Evolutionary conservation across 345 rosid genomes (phyloP).

Genomic region (Citrus hindsii): DNA sequence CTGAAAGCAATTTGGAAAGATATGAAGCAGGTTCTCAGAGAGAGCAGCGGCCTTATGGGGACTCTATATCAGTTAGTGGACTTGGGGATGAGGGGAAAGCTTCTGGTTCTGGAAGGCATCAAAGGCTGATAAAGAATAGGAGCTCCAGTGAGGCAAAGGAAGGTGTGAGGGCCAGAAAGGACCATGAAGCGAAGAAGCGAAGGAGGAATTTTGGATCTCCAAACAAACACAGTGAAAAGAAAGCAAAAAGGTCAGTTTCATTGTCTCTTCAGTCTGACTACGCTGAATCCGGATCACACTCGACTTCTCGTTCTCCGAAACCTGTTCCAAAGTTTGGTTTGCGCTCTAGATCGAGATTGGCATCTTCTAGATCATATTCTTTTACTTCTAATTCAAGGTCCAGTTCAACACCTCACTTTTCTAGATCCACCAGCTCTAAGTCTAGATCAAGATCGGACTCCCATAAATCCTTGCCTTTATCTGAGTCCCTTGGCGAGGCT

Average conservation of each 20-base stretch:
- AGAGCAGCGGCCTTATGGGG: slow-evolving; percentile 18
- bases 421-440: slow-evolving; percentile 18
- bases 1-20: slow-evolving; percentile 19
- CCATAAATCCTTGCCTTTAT: slow-evolving; percentile 21
- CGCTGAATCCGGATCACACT: slow-evolving; percentile 21
- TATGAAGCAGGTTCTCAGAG: slow-evolving; percentile 20
- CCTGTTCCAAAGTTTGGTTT: slow-evolving; percentile 13
- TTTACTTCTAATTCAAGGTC: slow-evolving; percentile 25
- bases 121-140: slow-evolving; percentile 3
- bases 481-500: slow-evolving; percentile 20
- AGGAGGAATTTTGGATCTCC: slow-evolving; percentile 22
- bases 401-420: slow-evolving; percentile 12
- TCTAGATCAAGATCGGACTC: slow-evolving; percentile 25
- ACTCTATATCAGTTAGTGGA: slow-evolving; percentile 3
- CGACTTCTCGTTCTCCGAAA: slow-evolving; percentile 22
- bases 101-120: slow-evolving; percentile 21
- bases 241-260: slow-evolving; percentile 23
- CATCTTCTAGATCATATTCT: slow-evolving; percentile 20
- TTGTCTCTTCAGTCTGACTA: slow-evolving; percentile 20
- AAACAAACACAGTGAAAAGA: slow-evolving; percentile 18
- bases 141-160: slow-evolving; percentile 16
- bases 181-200: slow-evolving; percentile 23
- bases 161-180: slow-evolving; percentile 15
- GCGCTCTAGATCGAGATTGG: slow-evolving; percentile 24
- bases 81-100: slow-evolving; percentile 14